These are phyloP conservation scores for Cryomyces minteri DNA, from an alignment of 495 filamentous ascomycete species.

Conservation along the genomic window DNA sequence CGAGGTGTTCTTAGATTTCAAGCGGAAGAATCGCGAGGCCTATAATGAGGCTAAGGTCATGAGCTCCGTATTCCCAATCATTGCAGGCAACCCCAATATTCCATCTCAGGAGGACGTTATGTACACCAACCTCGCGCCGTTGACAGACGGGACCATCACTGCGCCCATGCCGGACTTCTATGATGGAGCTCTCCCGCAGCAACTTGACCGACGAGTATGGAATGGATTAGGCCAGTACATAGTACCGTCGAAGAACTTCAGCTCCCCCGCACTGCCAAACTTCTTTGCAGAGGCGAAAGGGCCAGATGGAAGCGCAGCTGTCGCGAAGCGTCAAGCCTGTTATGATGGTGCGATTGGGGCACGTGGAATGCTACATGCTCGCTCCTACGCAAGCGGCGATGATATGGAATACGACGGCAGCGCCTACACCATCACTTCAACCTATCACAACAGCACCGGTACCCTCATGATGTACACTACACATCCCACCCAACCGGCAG, in stretches of 20 bases:
- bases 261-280: slow-evolving; percentile 24
- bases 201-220: slow-evolving; percentile 12
- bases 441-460: slow-evolving; percentile 18
- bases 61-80: slow-evolving; percentile 18
- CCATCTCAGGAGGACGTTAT: slow-evolving; percentile 10
- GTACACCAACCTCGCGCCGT: slow-evolving; percentile 19
- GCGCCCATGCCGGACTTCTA: slow-evolving; percentile 21
- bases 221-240: slow-evolving; percentile 13
- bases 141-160: slow-evolving; percentile 15
- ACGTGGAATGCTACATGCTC: slow-evolving; percentile 25
- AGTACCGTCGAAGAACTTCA: slow-evolving; percentile 19
- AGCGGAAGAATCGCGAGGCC: slow-evolving; percentile 13
- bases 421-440: slow-evolving; percentile 24
- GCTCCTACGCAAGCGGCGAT: slow-evolving; percentile 17
- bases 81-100: slow-evolving; percentile 12
- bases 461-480: slow-evolving; percentile 21
- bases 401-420: slow-evolving; percentile 22
- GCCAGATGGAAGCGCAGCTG: slow-evolving; percentile 14
- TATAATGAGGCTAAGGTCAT: slow-evolving; percentile 18
- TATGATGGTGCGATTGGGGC: slow-evolving; percentile 28
- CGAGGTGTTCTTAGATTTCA: slow-evolving; percentile 14
- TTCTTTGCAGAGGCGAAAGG: slow-evolving; percentile 23
- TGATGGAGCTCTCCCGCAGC: slow-evolving; percentile 19
- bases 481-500: slow-evolving; percentile 14
- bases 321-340: slow-evolving; percentile 21